phyloP scores from a whole-genome alignment of 768 basidiomycete genomes.

The Suillus ampliporus region DNA sequence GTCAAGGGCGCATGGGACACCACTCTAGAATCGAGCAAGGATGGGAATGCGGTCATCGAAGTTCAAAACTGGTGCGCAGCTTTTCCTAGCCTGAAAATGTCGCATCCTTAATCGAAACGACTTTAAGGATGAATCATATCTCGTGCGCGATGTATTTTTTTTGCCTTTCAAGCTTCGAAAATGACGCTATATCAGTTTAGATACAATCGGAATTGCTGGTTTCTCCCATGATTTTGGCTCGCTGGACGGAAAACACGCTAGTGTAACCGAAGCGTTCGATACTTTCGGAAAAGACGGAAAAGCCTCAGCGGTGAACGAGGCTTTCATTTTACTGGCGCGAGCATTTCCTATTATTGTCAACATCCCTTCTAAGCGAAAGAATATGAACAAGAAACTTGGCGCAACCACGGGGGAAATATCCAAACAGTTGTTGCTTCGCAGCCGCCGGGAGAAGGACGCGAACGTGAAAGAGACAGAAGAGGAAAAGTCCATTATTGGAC shows the following conservation, averaged over 20 bases:
- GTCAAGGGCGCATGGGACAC: slow-evolving; percentile 32
- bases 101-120: neutral
- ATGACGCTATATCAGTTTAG: slow-evolving; percentile 29
- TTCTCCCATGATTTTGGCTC: slow-evolving; percentile 45
- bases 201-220: slow-evolving; percentile 42
- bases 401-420: slow-evolving; percentile 40
- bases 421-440: slow-evolving; percentile 36
- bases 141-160: slow-evolving; percentile 2
- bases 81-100: neutral
- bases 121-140: slow-evolving; percentile 17
- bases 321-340: slow-evolving; percentile 40
- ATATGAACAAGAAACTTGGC: slow-evolving; percentile 32
- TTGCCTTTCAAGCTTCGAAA: neutral
- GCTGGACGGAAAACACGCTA: slow-evolving; percentile 36
- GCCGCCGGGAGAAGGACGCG: slow-evolving; percentile 38
- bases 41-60: slow-evolving; percentile 14
- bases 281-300: slow-evolving; percentile 18
- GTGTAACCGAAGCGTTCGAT: slow-evolving; percentile 29
- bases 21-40: slow-evolving; percentile 13
- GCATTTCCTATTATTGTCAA: slow-evolving; percentile 36
- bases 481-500: slow-evolving; percentile 45
- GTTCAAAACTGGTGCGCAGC: slow-evolving; percentile 15
- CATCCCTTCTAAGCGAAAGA: slow-evolving; percentile 36
- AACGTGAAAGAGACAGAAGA: slow-evolving; percentile 29
- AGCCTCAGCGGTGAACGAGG: slow-evolving; percentile 14